These are phyloP conservation scores for Plasmodium vivax DNA, from an alignment of 169 alveolate genomes.

Conservation along the genomic window DNA sequence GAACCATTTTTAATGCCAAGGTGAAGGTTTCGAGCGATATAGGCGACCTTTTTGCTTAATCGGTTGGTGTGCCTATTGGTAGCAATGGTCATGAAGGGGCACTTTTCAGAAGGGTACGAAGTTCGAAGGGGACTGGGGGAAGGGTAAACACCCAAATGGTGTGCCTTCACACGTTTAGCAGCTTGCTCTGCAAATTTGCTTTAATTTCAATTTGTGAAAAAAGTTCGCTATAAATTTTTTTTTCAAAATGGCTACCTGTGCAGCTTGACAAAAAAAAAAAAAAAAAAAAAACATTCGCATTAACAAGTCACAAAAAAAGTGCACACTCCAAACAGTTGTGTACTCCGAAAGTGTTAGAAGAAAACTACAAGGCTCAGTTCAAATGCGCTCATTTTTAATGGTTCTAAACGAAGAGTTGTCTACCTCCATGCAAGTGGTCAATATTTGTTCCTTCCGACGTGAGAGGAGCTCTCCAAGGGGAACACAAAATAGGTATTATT, in stretches of 20 bases:
- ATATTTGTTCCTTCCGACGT: constrained; percentile 14
- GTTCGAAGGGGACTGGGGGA: neutral
- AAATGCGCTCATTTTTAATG: neutral
- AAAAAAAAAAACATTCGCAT: neutral
- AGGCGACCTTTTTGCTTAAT: constrained; percentile 19
- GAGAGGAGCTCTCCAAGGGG: neutral
- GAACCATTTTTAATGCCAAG: constrained; percentile 40
- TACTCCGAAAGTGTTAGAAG: neutral
- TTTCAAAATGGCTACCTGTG: constrained; percentile 8
- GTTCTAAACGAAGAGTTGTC: neutral
- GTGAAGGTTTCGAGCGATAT: constrained; percentile 32
- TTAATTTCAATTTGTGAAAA: neutral
- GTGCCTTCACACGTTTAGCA: neutral
- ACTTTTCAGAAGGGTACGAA: neutral
- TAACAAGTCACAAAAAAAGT: constrained; percentile 1
- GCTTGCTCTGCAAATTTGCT: neutral
- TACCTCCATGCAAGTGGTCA: neutral
- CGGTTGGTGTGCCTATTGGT: neutral
- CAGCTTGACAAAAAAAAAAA: neutral
- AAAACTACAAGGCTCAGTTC: neutral
- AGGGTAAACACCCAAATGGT: neutral
- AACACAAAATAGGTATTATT: neutral
- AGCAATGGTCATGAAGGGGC: neutral
- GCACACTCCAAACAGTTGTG: neutral
- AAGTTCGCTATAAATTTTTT: neutral